Evolutionary conservation across 805 yeast genomes (phyloP).

Genomic region (Clavispora santaluciae): DNA sequence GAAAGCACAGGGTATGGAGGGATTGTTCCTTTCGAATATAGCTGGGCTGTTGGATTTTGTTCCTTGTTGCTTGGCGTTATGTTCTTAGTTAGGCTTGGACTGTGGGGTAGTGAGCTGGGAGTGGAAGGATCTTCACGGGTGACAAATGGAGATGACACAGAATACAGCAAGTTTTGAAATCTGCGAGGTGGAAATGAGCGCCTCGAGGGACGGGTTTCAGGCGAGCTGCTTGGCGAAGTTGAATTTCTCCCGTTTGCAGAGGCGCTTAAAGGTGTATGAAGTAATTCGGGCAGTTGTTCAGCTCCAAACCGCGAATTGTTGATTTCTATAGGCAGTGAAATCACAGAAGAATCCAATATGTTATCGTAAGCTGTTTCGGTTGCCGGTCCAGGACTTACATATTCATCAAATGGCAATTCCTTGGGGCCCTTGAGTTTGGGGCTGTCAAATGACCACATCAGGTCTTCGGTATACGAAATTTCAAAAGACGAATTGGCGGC

Average conservation of each 20-base stretch:
- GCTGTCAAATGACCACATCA: constrained; percentile 19
- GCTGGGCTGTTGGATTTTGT: background rate
- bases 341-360: background rate
- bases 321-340: background rate
- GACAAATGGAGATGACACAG: constrained; percentile 8
- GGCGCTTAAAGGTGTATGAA: background rate
- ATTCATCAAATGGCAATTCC: constrained; percentile 31
- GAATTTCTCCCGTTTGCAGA: background rate
- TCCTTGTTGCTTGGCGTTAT: too few species aligned
- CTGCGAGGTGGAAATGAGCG: constrained; percentile 3
- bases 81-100: background rate
- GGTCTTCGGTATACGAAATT: constrained; percentile 14
- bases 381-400: background rate
- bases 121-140: background rate
- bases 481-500: background rate
- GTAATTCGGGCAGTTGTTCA: background rate
- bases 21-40: background rate
- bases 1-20: constrained; percentile 1
- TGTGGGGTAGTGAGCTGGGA: background rate
- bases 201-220: background rate
- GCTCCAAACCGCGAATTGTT: background rate
- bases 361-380: background rate
- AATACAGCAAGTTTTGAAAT: constrained; percentile 16
- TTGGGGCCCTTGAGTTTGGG: constrained; percentile 40
- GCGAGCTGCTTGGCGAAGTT: background rate